These are phyloP conservation scores for Diaporthe longicolla DNA, from an alignment of 2,329 filamentous ascomycete species.

Conservation along the genomic window DNA sequence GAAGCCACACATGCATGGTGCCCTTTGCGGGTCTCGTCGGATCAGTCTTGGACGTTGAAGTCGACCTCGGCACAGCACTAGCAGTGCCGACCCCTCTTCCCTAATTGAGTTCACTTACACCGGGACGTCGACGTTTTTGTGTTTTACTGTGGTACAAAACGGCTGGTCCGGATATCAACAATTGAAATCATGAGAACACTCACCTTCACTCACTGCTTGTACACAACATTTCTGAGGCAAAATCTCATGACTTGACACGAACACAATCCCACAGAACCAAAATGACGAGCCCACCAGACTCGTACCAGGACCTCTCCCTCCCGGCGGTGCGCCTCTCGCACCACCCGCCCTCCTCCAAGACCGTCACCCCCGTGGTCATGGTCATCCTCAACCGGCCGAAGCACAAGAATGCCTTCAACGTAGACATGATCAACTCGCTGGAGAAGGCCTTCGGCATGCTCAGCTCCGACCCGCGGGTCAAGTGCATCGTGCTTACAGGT, in stretches of 20 bases:
- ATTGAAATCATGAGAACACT: neutral
- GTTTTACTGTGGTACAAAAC: neutral
- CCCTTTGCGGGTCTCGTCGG: neutral
- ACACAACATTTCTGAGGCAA: neutral
- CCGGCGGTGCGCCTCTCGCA: constrained; percentile 64
- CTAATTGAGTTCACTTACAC: constrained; percentile 15
- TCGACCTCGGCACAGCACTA: constrained; percentile 30
- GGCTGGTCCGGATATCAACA: neutral
- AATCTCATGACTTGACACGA: neutral
- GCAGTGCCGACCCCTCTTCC: constrained; percentile 15
- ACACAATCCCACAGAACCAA: neutral
- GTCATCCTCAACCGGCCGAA: constrained; percentile 73
- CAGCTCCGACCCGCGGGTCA: constrained; percentile 67
- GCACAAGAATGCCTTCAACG: constrained; percentile 79
- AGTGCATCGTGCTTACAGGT: constrained; percentile 68
- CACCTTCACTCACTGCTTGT: neutral
- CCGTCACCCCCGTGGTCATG: constrained; percentile 73
- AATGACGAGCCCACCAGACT: constrained; percentile 48
- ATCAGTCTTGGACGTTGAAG: neutral
- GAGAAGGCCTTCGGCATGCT: constrained; percentile 66
- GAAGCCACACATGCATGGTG: neutral
- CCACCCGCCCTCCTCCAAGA: constrained; percentile 63
- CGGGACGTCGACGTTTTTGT: neutral
- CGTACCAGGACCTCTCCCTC: constrained; percentile 59
- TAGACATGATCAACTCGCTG: constrained; percentile 73